Evolutionary conservation across 768 basidiomycete species (phyloP), one percentile per base, ranked within the genome.

Genomic region (Boletales sp.): DNA sequence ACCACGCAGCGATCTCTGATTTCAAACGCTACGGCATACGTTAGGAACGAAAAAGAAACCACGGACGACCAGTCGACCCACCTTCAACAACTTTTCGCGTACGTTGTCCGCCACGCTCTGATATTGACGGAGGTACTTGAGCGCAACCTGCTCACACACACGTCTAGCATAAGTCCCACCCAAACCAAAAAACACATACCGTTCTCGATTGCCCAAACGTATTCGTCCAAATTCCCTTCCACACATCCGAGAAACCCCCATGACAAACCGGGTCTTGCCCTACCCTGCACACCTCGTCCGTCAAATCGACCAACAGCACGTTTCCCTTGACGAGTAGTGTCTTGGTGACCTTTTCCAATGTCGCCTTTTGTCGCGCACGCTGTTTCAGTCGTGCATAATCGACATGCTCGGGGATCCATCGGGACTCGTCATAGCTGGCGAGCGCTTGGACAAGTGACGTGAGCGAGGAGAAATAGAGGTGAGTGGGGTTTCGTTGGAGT

Each of bases 221-320:
- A 50, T 78, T 79, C 53, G 69, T 72, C 81, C 80, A 82, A 5
- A 61, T 54, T 0, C 78, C 82, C 61, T 79, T 79, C 80, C 80
- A 83, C 5, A 83, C 79, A 58, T 83, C 82, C 30, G 80, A 74
- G 49, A 83, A 84, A 6, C 77, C 73, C 1, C 82, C 82, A 62
- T 77, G 74, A 25, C 70, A 77, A 33, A 79, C 73, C 0, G 81
- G 72, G 51, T 72, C 66, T 41, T 72, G 67, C 2, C 79, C 80
- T 15, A 78, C 61, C 48, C 67, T 71, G 47, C 61, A 65, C 11
- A 84, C 74, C 49, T 79, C 77, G 53, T 82, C 82, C 31, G 81
- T 82, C 42, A 84, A 61, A 55, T 84, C 81, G 37, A 75, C 71
- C 49, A 82, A 56, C 13, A 76, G 58, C 39, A 80, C 61, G 38